Conservation (phyloP, 75 land plant genomes). For the Pinus albicaulis region DNA sequence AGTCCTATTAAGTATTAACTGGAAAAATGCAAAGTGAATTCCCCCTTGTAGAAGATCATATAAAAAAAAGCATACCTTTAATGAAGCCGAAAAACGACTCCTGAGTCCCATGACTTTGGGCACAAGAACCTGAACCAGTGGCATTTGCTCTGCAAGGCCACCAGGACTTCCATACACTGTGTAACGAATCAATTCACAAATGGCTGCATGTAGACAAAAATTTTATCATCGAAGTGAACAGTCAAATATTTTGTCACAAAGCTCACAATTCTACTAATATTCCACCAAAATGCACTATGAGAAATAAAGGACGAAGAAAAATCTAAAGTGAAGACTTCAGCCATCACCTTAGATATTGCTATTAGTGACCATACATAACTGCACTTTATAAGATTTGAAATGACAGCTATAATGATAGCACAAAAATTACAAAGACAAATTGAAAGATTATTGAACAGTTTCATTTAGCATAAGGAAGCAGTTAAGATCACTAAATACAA, state of each 20-base stretch:
- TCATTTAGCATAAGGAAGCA: not conserved
- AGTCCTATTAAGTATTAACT: not conserved
- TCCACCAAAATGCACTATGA: not conserved
- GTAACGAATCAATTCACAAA: slow-evolving; percentile 86
- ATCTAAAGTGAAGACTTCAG: not conserved
- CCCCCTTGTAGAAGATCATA: not conserved
- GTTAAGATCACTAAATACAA: not conserved
- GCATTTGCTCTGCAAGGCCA: slow-evolving; percentile 79
- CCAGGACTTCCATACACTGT: slow-evolving; percentile 61
- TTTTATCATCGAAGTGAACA: not conserved
- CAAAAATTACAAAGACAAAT: not conserved
- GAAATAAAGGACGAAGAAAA: not conserved
- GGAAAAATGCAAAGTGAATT: not conserved
- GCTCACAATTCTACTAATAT: not conserved
- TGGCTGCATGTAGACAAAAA: slow-evolving; percentile 49
- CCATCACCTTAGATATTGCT: not conserved
- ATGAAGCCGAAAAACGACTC: slow-evolving; percentile 61
- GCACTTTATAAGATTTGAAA: not conserved
- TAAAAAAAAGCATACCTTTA: slow-evolving; percentile 48
- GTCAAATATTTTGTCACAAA: not conserved
- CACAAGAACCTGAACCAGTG: slow-evolving; percentile 88
- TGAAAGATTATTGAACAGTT: not conserved
- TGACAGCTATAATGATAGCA: not conserved
- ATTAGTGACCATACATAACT: not conserved
- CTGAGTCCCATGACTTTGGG: slow-evolving; percentile 88